phyloP scores from a whole-genome alignment of 2,329 filamentous ascomycete genomes.

The Lachnellula occidentalis region DNA sequence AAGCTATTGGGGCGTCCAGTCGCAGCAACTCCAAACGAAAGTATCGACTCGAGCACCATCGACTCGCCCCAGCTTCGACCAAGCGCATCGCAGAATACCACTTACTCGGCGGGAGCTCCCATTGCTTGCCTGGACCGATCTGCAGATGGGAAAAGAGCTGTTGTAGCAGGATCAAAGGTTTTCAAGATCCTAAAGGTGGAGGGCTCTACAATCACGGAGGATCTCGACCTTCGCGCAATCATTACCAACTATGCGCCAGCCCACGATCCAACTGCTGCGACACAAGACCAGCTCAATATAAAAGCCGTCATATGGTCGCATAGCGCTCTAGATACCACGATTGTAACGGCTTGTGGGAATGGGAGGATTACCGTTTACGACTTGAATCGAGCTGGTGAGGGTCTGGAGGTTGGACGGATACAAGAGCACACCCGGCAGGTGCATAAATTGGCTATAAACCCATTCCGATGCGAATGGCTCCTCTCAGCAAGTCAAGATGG shows the following conservation, averaged over 20 bases:
- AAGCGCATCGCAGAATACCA: constrained; percentile 47
- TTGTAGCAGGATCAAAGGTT: constrained; percentile 55
- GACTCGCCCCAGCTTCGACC: constrained; percentile 26
- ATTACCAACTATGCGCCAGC: constrained; percentile 45
- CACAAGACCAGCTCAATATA: constrained; percentile 56
- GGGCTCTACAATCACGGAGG: constrained; percentile 46
- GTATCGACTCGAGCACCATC: constrained; percentile 16
- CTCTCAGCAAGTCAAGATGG: constrained; percentile 61
- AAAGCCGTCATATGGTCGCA: constrained; percentile 56
- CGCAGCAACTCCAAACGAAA: constrained; percentile 15
- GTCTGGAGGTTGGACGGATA: constrained; percentile 47
- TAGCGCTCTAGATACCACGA: constrained; percentile 40
- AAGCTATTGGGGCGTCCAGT: constrained; percentile 27
- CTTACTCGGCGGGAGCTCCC: constrained; percentile 46
- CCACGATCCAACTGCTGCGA: constrained; percentile 35
- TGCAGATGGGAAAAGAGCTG: constrained; percentile 48
- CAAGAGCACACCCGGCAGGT: constrained; percentile 60
- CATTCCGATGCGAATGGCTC: constrained; percentile 49
- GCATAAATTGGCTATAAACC: constrained; percentile 58
- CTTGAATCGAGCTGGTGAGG: constrained; percentile 42
- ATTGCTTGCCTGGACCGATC: constrained; percentile 55
- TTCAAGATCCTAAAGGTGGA: constrained; percentile 53
- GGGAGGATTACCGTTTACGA: constrained; percentile 63
- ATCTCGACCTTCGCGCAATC: constrained; percentile 51
- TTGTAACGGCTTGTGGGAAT: constrained; percentile 59